Evolutionary conservation across 2,329 filamentous ascomycete species (phyloP).

Genomic region (Aureobasidium sp.): DNA sequence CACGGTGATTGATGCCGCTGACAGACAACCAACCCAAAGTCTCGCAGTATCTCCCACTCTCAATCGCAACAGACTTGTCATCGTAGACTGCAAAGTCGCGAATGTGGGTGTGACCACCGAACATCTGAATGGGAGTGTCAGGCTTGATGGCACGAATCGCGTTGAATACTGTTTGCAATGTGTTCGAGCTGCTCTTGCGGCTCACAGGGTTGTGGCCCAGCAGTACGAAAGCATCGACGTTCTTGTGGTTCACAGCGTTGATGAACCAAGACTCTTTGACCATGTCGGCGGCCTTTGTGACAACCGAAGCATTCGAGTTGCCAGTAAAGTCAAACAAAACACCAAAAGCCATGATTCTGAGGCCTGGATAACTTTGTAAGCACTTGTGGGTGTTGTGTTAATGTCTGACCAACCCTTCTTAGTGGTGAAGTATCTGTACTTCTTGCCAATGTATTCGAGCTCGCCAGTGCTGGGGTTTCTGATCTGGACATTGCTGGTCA

Average conservation of each 20-base stretch:
- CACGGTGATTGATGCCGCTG: constrained; percentile 48
- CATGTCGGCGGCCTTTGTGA: constrained; percentile 48
- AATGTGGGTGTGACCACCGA: constrained; percentile 59
- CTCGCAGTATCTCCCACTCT: constrained; percentile 59
- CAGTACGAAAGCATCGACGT: constrained; percentile 58
- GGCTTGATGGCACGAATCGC: constrained; percentile 54
- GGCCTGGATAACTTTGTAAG: constrained; percentile 23
- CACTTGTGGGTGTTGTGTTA: not conserved
- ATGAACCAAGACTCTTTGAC: constrained; percentile 54
- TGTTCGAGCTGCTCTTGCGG: constrained; percentile 38
- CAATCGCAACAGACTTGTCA: constrained; percentile 53
- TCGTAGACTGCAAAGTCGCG: constrained; percentile 61
- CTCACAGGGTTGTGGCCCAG: constrained; percentile 56
- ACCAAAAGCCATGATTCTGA: constrained; percentile 48
- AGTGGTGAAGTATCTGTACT: constrained; percentile 46
- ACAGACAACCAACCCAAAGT: constrained; percentile 62
- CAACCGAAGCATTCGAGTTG: constrained; percentile 55
- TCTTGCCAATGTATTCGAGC: constrained; percentile 41
- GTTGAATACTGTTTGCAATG: constrained; percentile 42
- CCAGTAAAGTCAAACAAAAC: constrained; percentile 46
- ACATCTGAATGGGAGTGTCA: constrained; percentile 55
- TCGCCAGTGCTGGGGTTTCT: constrained; percentile 37
- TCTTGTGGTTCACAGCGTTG: constrained; percentile 49
- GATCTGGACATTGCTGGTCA: constrained; percentile 50
- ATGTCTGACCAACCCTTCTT: constrained; percentile 31